These are phyloP conservation scores for Cladosporium halotolerans DNA, from an alignment of 2,329 filamentous ascomycete genomes.

Conservation along the genomic window DNA sequence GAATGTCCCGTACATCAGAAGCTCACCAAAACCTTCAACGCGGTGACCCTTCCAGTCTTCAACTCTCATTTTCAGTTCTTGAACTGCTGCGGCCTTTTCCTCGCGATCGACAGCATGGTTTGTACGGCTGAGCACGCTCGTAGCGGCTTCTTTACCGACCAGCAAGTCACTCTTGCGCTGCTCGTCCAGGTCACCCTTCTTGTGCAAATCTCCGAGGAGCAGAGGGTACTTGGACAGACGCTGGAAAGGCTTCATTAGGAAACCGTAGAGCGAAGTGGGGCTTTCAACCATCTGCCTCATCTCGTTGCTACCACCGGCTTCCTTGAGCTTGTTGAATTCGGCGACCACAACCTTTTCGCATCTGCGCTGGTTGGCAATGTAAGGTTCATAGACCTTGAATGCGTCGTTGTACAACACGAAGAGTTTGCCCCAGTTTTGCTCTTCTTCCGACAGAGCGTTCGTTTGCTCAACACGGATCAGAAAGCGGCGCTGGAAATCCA, in stretches of 20 bases:
- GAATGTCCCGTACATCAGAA: slow-evolving; percentile 84
- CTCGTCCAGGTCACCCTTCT: slow-evolving; percentile 71
- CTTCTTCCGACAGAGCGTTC: slow-evolving; percentile 68
- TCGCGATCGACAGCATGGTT: slow-evolving; percentile 89
- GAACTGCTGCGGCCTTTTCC: slow-evolving; percentile 73
- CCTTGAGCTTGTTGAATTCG: slow-evolving; percentile 79
- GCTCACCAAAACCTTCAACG: slow-evolving; percentile 82
- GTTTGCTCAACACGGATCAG: slow-evolving; percentile 94
- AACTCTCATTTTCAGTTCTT: slow-evolving; percentile 73
- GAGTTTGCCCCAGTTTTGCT: slow-evolving; percentile 91
- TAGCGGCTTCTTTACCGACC: slow-evolving; percentile 72
- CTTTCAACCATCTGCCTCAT: slow-evolving; percentile 73
- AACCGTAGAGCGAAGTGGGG: slow-evolving; percentile 81
- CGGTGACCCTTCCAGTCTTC: slow-evolving; percentile 97
- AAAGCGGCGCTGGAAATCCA: slow-evolving; percentile 93
- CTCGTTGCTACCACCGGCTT: slow-evolving; percentile 58
- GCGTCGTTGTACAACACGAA: slow-evolving; percentile 79
- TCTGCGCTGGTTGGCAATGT: slow-evolving; percentile 92
- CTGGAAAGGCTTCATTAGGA: slow-evolving; percentile 94
- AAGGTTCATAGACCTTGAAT: slow-evolving; percentile 91
- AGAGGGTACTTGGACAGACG: slow-evolving; percentile 90
- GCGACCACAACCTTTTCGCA: slow-evolving; percentile 78
- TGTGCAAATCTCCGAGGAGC: slow-evolving; percentile 77
- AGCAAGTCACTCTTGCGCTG: slow-evolving; percentile 65
- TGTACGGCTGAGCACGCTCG: slow-evolving; percentile 73